Base-by-base conservation (phyloP, 1,139 yeast species). In the Candida frijolesensis region DNA sequence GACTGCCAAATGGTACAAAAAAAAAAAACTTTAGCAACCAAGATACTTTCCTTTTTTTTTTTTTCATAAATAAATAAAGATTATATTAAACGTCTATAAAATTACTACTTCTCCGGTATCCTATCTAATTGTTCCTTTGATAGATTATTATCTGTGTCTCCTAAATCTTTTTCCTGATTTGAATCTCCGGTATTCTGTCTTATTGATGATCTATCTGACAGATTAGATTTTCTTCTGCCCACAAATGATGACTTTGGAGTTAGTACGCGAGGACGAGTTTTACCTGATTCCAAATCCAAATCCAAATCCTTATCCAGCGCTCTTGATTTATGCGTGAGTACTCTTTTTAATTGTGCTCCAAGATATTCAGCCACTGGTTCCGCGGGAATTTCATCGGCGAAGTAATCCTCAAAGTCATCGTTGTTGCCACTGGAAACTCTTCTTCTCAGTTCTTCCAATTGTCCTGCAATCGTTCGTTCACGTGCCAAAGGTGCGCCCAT, bases 401-500 rank as follows among this genome's bases (percentile, higher is more conserved):
- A 45, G 32, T 47, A 48, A 16, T 47, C 51, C 7, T n/a, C 19
- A 8, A 6, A 34, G 5, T 18, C 22, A 35, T 35, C 10, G n/a
- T 38, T 33, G 15, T n/a, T 14, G 15, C 29, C 22, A 16, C 14
- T 15, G 8, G 34, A 27, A 15, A 19, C 22, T 15, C 34, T 9
- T 27, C 43, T 14, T 10, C 8, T 27, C 4, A 38, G 19, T 29
- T 47, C 22, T 45, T 51, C 16, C 35, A 38, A 22, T 41, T 45
- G 77, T 6, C 68, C 63, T 1, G 89, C 90, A 50, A 86, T 83
- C 0, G 84, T 71, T 45, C 70, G 68, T 59, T 86, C 92, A 50
- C 79, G 70, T 18, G 65, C 66, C 40, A 79, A 61, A 1, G 92
- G 87, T 7, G 72, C 74, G 0, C 88, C 90, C 92, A 87, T 86